Percentiles rank a stretch among this genome's conserved stretches.
Conservation (phyloP, 208 protist species). For the Polymyxa betae region DNA sequence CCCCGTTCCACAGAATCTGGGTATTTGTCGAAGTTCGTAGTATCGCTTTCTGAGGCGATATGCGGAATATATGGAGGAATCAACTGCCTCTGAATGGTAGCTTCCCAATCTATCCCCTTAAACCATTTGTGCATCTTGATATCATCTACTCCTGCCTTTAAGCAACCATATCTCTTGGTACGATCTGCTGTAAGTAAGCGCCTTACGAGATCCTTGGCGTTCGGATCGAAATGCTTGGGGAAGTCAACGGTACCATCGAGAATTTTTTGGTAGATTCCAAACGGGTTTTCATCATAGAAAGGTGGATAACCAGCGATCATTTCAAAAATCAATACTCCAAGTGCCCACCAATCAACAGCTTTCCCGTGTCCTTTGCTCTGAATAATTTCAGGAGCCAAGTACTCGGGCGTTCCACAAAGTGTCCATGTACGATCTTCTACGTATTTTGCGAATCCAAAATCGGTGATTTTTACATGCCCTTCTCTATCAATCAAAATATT, state of each 20-base stretch:
- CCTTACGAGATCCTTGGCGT: conserved; percentile 67
- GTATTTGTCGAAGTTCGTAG: conserved; percentile 61
- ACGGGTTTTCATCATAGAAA: conserved; percentile 75
- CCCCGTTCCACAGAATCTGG: conserved; percentile 50
- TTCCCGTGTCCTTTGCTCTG: conserved; percentile 73
- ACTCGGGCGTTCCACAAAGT: conserved; percentile 63
- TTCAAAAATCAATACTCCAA: conserved; percentile 80
- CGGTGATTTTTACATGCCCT: conserved; percentile 84
- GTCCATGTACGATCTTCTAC: conserved; percentile 58
- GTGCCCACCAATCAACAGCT: conserved; percentile 81
- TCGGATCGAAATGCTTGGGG: conserved; percentile 63
- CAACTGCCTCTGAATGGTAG: background rate
- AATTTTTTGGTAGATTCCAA: conserved; percentile 75
- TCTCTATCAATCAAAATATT: conserved; percentile 77
- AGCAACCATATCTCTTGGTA: conserved; percentile 64
- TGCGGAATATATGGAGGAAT: conserved; percentile 40
- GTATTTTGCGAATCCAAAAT: conserved; percentile 85
- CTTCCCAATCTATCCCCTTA: background rate
- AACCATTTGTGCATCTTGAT: conserved; percentile 70
- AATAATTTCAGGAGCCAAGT: conserved; percentile 66
- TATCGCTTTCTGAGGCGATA: conserved; percentile 27
- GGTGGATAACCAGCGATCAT: conserved; percentile 78
- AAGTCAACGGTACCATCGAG: conserved; percentile 66
- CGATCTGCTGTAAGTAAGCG: conserved; percentile 62
- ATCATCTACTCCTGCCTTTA: conserved; percentile 65